A percentile compares a stretch with the other conserved stretches of the same genome.
These are phyloP conservation scores for Ceratocystis ficicola DNA, from an alignment of 2,329 filamentous ascomycete genomes.

Conservation along the genomic window DNA sequence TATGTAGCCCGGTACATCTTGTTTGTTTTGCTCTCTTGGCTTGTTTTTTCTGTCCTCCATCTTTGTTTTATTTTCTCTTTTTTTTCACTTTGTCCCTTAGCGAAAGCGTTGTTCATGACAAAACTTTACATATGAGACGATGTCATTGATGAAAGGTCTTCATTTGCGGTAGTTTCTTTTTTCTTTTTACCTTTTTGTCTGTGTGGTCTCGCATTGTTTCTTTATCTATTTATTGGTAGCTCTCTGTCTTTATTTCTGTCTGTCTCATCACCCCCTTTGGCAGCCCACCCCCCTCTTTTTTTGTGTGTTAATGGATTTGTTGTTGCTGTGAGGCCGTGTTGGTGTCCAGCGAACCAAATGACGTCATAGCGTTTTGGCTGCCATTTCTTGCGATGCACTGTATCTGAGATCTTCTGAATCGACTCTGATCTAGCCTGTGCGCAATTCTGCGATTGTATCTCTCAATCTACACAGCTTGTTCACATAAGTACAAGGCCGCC, in stretches of 20 bases:
- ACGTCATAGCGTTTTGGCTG: background rate
- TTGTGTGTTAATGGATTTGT: background rate
- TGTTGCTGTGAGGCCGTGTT: background rate
- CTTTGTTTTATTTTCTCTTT: background rate
- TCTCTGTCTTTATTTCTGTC: background rate
- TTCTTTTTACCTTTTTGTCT: background rate
- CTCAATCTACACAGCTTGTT: background rate
- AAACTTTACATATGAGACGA: slow-evolving; percentile 10
- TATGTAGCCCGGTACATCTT: slow-evolving; percentile 7
- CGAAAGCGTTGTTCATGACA: slow-evolving; percentile 14
- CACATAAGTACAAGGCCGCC: background rate
- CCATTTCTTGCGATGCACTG: background rate
- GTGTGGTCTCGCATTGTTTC: background rate
- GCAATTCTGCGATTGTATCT: background rate
- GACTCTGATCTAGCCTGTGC: background rate
- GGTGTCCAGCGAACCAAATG: background rate
- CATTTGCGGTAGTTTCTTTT: slow-evolving; percentile 3
- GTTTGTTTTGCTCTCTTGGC: background rate
- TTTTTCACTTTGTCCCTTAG: slow-evolving; percentile 6
- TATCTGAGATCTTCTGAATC: background rate
- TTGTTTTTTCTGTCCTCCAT: background rate
- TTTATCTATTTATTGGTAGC: background rate
- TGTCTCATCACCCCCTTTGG: background rate
- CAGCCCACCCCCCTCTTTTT: background rate
- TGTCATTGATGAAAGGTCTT: background rate